Conservation (phyloP, 352 stramenopile species). For the Phytophthora podocarpi region DNA sequence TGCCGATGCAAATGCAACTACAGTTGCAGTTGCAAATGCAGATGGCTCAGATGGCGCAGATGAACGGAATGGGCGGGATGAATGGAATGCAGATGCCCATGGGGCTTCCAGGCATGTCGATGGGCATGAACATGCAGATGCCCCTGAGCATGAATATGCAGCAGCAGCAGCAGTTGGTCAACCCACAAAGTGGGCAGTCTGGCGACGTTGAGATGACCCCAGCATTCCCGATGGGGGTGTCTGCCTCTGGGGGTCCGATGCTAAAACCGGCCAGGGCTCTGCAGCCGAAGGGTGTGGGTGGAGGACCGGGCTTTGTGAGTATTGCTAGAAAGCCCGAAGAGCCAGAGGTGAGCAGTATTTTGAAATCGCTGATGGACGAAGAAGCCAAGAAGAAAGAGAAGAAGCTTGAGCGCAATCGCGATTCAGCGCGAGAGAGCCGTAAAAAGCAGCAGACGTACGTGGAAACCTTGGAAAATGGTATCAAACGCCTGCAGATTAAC, state of each 20-base stretch:
- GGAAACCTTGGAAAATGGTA: constrained; percentile 85
- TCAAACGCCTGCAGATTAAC: constrained; percentile 88
- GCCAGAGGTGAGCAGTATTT: constrained; percentile 81
- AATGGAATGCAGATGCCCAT: constrained; percentile 60
- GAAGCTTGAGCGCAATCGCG: constrained; percentile 88
- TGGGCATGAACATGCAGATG: constrained; percentile 62
- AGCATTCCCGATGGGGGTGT: constrained; percentile 5
- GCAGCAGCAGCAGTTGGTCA: constrained; percentile 32
- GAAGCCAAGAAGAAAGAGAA: constrained; percentile 91
- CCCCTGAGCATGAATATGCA: constrained; percentile 43
- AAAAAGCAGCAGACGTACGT: constrained; percentile 91
- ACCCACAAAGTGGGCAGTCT: constrained; percentile 33
- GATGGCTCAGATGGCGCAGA: constrained; percentile 50
- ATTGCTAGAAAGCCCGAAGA: constrained; percentile 85
- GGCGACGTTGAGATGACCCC: constrained; percentile 42
- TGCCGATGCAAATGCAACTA: constrained; percentile 46
- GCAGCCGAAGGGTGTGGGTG: constrained; percentile 51
- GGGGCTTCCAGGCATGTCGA: constrained; percentile 39
- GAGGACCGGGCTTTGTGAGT: constrained; percentile 63
- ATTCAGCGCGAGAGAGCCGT: constrained; percentile 82
- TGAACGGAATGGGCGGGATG: constrained; percentile 51
- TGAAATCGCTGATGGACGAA: constrained; percentile 89
- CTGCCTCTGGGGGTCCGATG: constrained; percentile 8
- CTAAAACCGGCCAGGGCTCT: constrained; percentile 41
- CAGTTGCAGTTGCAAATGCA: constrained; percentile 44